Conservation (phyloP, 2,329 filamentous ascomycete genomes). For the Fusarium sp. region DNA sequence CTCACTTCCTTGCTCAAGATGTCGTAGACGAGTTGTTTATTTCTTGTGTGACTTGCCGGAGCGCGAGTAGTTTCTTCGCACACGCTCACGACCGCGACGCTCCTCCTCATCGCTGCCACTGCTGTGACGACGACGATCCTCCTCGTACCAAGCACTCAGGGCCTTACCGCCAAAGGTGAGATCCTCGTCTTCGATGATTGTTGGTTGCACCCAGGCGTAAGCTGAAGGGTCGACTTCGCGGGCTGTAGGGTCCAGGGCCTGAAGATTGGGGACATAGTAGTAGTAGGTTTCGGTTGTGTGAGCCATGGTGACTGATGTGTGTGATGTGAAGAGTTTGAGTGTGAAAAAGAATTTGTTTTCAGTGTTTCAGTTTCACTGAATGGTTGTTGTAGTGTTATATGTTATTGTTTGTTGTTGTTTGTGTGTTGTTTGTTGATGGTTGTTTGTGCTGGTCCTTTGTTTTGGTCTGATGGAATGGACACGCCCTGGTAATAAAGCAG, state of each 20-base stretch:
- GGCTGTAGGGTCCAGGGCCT: slow-evolving; percentile 52
- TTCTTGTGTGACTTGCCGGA: slow-evolving; percentile 51
- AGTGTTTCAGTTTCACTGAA: slow-evolving; percentile 10
- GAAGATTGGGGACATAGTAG: slow-evolving; percentile 52
- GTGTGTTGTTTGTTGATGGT: no score
- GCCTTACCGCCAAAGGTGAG: slow-evolving; percentile 72
- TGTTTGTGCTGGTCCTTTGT: slow-evolving; percentile 29
- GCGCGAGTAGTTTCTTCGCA: slow-evolving; percentile 50
- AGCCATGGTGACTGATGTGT: slow-evolving; percentile 36
- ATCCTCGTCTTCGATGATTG: slow-evolving; percentile 72
- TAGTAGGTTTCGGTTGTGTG: slow-evolving; percentile 50
- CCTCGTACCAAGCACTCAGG: slow-evolving; percentile 71
- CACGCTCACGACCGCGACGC: slow-evolving; percentile 56
- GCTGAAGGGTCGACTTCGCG: slow-evolving; percentile 53
- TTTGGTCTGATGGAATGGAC: slow-evolving; percentile 34
- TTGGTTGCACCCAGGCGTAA: slow-evolving; percentile 65
- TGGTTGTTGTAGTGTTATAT: slow-evolving; percentile 15
- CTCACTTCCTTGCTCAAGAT: slow-evolving; percentile 14
- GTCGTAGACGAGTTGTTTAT: slow-evolving; percentile 39
- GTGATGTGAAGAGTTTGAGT: slow-evolving; percentile 1
- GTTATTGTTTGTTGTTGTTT: slow-evolving; percentile 16
- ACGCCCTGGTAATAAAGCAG: slow-evolving; percentile 37
- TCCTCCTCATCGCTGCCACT: slow-evolving; percentile 56
- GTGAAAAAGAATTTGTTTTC: slow-evolving; percentile 2
- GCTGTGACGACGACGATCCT: slow-evolving; percentile 64